Evolutionary conservation across 2,329 filamentous ascomycete genomes (phyloP).

Genomic region (Teratosphaeria zuluensis): DNA sequence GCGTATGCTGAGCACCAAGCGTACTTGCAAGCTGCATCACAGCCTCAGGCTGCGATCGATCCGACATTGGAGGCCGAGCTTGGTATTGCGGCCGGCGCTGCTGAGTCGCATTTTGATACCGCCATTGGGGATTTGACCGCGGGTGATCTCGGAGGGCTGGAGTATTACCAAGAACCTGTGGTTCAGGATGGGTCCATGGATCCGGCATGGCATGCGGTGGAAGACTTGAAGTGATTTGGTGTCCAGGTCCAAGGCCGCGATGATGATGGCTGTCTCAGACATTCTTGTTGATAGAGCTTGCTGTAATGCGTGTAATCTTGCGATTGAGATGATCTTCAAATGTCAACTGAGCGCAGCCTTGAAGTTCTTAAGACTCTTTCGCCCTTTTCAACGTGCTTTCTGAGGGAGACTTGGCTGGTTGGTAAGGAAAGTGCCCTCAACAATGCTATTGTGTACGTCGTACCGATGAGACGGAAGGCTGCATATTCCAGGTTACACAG

Average conservation of each 20-base stretch:
- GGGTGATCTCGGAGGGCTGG: constrained; percentile 6
- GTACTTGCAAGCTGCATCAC: constrained; percentile 20
- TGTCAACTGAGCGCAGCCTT: no score
- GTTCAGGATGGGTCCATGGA: constrained; percentile 18
- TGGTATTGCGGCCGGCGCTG: constrained; percentile 1
- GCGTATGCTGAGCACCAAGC: constrained; percentile 21
- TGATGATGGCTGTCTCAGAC: not conserved
- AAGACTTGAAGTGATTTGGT: constrained; percentile 3
- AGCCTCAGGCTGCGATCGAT: constrained; percentile 23
- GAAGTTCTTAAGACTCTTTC: no score
- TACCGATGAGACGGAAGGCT: constrained; percentile 3
- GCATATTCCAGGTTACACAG: constrained; percentile 5
- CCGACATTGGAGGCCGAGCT: constrained; percentile 18
- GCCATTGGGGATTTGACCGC: constrained; percentile 19
- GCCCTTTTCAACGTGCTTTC: no score
- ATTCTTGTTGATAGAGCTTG: constrained; percentile 4
- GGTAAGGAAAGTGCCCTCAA: not conserved
- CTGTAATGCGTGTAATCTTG: not conserved
- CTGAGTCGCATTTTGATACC: constrained; percentile 20
- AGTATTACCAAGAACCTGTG: constrained; percentile 16
- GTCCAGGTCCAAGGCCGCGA: not conserved
- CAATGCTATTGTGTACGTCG: constrained; percentile 8
- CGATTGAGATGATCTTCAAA: not conserved
- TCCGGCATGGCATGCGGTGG: constrained; percentile 16
- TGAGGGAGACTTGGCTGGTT: no score